Base-by-base conservation (phyloP, 179 eudicot species). In the Dionaea muscipula region DNA sequence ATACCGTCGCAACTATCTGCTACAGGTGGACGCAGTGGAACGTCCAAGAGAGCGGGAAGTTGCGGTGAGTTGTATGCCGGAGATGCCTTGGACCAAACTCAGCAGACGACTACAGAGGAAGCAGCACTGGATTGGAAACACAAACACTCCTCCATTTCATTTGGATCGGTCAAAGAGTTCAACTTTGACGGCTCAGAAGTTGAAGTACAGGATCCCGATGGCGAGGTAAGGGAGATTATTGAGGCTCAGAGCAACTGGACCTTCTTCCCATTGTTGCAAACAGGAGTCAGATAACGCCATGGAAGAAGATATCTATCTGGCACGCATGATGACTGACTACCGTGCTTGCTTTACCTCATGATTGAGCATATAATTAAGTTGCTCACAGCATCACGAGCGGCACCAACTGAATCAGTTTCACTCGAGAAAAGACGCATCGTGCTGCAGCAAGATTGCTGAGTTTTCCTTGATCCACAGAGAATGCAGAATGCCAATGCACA, bases 121-220 rank as follows among this genome's bases (percentile, higher is more conserved):
- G 48, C 17, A 51, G 25, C 55, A 52, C 35, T 31, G 43, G 40
- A 56, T 35, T 68, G 77, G 43, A 64, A 50, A 49, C 80, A 65
- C 65, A 72, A 66, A 61, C 68, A 60, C 33, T 58, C 77, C 41
- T 72, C 80, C 49, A 23, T 65, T 12, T 76, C 77, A 48, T 67
- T 72, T n/a, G 80, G 80, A 35, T 76, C 80, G 21, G 65, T 68
- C 37, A 76, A 76, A 45, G 80, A 72, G 56, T 76, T 76, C 64
- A 65, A 76, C 53, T 76, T 76, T 23, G 77, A 76, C 51, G 64
- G 68, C 43, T 56, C 59, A 21, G 56, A 66, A 13, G 59, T 55
- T 47, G 67, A 54, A 55, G 36, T 40, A 4, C 37, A 57, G 33
- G 63, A 31, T 18, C 39, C 69, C 1, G 78, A 74, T 12, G 78